These are phyloP conservation scores for Gentiana straminea DNA, from an alignment of 257 asterid species.

Conservation along the genomic window DNA sequence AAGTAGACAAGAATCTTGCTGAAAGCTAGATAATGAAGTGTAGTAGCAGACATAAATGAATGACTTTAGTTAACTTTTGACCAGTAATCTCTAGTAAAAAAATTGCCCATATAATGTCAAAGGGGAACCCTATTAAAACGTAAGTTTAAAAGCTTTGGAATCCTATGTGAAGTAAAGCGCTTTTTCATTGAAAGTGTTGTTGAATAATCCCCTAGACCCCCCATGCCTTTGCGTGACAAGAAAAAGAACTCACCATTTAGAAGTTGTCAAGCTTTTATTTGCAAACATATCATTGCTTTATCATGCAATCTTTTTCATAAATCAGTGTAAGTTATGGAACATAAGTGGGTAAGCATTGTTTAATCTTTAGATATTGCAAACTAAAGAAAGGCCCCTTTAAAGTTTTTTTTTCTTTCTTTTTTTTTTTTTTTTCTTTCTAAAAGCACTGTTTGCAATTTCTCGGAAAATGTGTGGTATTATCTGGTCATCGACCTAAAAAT, in stretches of 20 bases:
- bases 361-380: no score
- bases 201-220: conserved; percentile 1
- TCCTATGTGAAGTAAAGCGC: conserved; percentile 51
- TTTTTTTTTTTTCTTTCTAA: no score
- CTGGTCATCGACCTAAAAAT: no score
- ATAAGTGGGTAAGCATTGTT: conserved; percentile 8
- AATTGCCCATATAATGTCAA: conserved; percentile 52
- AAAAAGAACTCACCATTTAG: neutral
- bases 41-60: conserved; percentile 53
- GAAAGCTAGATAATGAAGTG: conserved; percentile 78
- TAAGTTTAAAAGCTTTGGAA: conserved; percentile 45
- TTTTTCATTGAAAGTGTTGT: conserved; percentile 12
- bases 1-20: conserved; percentile 74
- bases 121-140: conserved; percentile 14
- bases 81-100: conserved; percentile 34
- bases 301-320: conserved; percentile 1
- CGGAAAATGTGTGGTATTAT: no score
- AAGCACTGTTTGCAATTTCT: no score
- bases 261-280: conserved; percentile 9
- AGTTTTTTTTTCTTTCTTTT: neutral
- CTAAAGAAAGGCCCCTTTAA: no score
- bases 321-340: neutral
- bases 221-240: conserved; percentile 1
- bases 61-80: conserved; percentile 53
- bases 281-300: conserved; percentile 10